A percentile compares a stretch with the other conserved stretches of the same genome.
phyloP scores from a whole-genome alignment of 106 monocot species.

The Acanthochlamys bracteata region DNA sequence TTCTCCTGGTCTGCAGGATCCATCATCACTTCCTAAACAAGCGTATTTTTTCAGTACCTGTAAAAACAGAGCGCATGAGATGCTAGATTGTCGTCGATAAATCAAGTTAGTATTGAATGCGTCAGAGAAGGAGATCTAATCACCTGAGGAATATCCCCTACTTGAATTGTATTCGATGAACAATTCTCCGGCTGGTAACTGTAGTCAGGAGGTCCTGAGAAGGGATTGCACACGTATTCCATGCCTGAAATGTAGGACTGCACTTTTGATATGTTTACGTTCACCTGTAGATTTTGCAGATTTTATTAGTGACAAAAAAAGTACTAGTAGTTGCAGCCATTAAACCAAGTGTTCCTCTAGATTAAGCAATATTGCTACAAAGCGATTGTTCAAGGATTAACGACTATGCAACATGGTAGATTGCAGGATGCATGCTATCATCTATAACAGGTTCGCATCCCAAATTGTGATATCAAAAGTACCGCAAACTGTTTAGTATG shows the following conservation, averaged over 20 bases:
- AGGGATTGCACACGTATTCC: slow-evolving; percentile 79
- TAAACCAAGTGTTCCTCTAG: too few species aligned
- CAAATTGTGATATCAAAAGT: too few species aligned
- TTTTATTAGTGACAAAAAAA: neutral
- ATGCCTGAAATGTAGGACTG: slow-evolving; percentile 23
- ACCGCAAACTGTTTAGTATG: too few species aligned
- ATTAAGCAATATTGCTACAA: too few species aligned
- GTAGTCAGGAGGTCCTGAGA: slow-evolving; percentile 75
- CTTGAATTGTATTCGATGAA: slow-evolving; percentile 43
- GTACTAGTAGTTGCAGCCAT: neutral
- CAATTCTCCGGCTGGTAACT: slow-evolving; percentile 70
- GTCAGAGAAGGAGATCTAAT: neutral
- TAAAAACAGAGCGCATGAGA: neutral
- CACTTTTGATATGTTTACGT: slow-evolving; percentile 53
- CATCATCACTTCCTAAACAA: slow-evolving; percentile 27
- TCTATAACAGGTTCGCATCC: too few species aligned
- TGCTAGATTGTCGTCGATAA: neutral
- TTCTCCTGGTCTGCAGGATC: slow-evolving; percentile 28
- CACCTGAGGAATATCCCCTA: slow-evolving; percentile 82
- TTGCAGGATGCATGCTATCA: too few species aligned
- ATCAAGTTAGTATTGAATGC: neutral
- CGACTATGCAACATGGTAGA: too few species aligned
- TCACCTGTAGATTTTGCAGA: slow-evolving; percentile 47
- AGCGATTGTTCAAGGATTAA: too few species aligned
- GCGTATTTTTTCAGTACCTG: slow-evolving; percentile 56